Conservation (phyloP, 305 asterid species). For the Fraxinus xanthoxyloides region DNA sequence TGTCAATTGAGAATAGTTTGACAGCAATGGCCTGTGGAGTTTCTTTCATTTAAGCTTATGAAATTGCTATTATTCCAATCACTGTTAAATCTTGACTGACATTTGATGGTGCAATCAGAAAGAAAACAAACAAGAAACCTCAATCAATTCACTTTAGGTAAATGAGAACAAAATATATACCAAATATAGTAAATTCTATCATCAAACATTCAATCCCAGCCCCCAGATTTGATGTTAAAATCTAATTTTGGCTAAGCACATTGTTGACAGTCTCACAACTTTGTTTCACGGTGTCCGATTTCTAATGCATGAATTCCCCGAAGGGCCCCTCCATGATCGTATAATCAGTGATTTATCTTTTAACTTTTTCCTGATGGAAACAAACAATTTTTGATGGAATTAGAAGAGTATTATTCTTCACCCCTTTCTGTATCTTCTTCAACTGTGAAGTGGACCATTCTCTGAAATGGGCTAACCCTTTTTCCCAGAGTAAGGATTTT, state of each 20-base stretch:
- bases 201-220: neutral
- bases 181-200: conserved; percentile 13
- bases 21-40: neutral
- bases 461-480: neutral
- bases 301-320: conserved; percentile 18
- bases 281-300: conserved; percentile 21
- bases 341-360: conserved; percentile 10
- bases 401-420: conserved; percentile 18
- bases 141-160: conserved; percentile 4
- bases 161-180: neutral
- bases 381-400: conserved; percentile 32
- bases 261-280: conserved; percentile 8
- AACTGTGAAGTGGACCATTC: conserved; percentile 22
- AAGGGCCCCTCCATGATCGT: conserved; percentile 28
- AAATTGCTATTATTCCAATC: neutral
- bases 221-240: neutral
- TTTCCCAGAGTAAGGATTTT: neutral
- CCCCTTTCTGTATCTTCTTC: conserved; percentile 16
- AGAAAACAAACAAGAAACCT: neutral
- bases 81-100: neutral
- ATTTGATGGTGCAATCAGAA: conserved; percentile 3
- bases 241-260: conserved; percentile 20
- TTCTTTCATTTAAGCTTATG: neutral
- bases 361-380: conserved; percentile 20
- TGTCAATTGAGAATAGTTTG: neutral